These are phyloP conservation scores for Russula vinacea DNA, from an alignment of 768 basidiomycete species.

Conservation along the genomic window DNA sequence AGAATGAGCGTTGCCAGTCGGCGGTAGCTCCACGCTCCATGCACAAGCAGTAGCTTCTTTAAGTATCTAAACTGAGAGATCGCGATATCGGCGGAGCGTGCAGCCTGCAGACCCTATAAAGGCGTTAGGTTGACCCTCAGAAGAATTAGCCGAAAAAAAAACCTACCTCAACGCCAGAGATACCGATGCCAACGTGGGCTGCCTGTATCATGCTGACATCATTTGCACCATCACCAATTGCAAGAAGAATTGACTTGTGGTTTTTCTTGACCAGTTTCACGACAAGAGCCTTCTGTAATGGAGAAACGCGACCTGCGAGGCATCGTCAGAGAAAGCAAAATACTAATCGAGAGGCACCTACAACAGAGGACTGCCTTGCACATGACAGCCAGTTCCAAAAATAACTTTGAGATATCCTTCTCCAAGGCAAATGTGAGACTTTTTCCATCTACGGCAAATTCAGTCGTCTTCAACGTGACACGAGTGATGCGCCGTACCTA, in stretches of 20 bases:
- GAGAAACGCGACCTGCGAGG: conserved; percentile 84
- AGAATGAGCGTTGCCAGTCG: conserved; percentile 92
- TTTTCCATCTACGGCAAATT: conserved; percentile 72
- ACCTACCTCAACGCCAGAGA: conserved; percentile 89
- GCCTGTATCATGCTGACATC: conserved; percentile 99
- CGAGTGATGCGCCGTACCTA: conserved; percentile 52
- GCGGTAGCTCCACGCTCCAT: conserved; percentile 98
- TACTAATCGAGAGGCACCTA: conserved; percentile 40
- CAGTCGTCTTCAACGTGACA: neutral
- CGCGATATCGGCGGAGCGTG: conserved; percentile 93
- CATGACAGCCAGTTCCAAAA: conserved; percentile 94
- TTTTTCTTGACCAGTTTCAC: conserved; percentile 99
- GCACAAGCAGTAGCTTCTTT: conserved; percentile 92
- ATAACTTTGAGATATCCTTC: conserved; percentile 83
- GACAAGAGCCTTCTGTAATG: conserved; percentile 93
- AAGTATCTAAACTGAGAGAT: conserved; percentile 97
- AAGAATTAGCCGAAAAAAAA: neutral
- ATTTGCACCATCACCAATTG: conserved; percentile 97
- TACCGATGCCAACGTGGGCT: conserved; percentile 95
- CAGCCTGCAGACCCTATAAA: conserved; percentile 89
- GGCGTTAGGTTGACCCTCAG: neutral
- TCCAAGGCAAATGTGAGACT: conserved; percentile 90
- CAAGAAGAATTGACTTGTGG: conserved; percentile 86
- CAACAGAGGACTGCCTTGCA: conserved; percentile 99
- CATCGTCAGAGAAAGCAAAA: conserved; percentile 1